phyloP scores from a whole-genome alignment of 1,139 yeast genomes.

The Pichia sp. region DNA sequence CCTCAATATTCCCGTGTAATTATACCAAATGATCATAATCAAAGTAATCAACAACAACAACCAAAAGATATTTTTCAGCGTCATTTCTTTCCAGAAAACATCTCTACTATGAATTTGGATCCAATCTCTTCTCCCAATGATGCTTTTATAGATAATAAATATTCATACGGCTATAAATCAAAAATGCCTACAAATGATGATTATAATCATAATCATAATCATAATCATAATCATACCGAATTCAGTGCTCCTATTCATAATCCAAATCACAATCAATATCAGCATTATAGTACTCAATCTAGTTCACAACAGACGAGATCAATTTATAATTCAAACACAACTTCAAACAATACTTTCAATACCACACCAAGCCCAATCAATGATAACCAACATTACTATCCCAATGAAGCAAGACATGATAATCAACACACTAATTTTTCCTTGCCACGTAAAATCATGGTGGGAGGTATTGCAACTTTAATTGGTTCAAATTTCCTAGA shows the following conservation, averaged over 20 bases:
- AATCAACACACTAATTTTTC: background rate
- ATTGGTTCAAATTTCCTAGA: conserved; percentile 24
- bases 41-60: background rate
- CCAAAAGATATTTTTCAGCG: background rate
- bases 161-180: conserved; percentile 4
- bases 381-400: background rate
- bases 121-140: background rate
- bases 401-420: conserved; percentile 7
- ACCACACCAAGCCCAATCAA: background rate
- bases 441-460: conserved; percentile 21
- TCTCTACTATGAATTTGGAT: background rate
- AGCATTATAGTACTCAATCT: background rate
- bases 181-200: background rate
- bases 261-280: background rate
- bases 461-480: conserved; percentile 30
- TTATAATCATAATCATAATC: background rate
- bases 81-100: background rate
- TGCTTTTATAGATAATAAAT: background rate
- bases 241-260: too few species aligned
- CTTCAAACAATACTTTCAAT: background rate
- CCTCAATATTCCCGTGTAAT: conserved; percentile 4
- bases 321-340: background rate
- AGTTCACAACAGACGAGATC: background rate
- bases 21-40: background rate
- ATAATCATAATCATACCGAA: background rate